phyloP scores from a whole-genome alignment of 2,329 filamentous ascomycete species.

The Monosporascus cannonballus region DNA sequence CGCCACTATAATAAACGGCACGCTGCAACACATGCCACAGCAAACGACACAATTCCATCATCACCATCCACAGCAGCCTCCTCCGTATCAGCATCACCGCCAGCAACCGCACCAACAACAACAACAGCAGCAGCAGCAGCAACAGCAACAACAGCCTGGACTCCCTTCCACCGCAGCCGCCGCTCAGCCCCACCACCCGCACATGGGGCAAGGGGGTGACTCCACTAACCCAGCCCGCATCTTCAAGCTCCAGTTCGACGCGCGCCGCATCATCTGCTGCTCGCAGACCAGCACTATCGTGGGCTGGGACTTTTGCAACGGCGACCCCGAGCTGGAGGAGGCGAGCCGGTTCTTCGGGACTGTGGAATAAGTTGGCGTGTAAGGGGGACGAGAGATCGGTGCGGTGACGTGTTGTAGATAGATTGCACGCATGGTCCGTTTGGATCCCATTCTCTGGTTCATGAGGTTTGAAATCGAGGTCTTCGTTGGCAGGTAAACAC shows the following conservation, averaged over 20 bases:
- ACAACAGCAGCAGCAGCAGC: conserved; percentile 6
- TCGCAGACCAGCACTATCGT: conserved; percentile 88
- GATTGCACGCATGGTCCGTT: too few species aligned
- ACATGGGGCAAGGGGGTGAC: conserved; percentile 37
- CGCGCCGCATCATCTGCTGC: conserved; percentile 87
- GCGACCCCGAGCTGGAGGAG: conserved; percentile 72
- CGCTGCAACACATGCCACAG: background rate
- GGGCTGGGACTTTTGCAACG: conserved; percentile 95
- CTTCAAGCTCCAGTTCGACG: conserved; percentile 96
- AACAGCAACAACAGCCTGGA: conserved; percentile 4
- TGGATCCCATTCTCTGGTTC: too few species aligned
- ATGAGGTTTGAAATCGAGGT: too few species aligned
- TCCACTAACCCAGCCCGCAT: conserved; percentile 53
- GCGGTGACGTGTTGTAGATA: background rate
- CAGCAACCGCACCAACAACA: conserved; percentile 6
- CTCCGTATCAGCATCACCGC: conserved; percentile 3
- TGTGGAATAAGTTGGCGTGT: conserved; percentile 36
- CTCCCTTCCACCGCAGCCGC: too few species aligned
- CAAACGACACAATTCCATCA: conserved; percentile 3
- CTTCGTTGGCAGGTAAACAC: too few species aligned
- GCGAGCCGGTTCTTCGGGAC: conserved; percentile 71
- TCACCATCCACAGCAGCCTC: conserved; percentile 2
- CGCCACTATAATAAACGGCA: background rate
- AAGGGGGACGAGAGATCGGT: background rate
- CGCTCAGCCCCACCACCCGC: conserved; percentile 31